Percentiles rank a stretch among this genome's conserved stretches.
Evolutionary conservation across 305 asterid genomes (phyloP).

Genomic region (Rubia tinctorum): DNA sequence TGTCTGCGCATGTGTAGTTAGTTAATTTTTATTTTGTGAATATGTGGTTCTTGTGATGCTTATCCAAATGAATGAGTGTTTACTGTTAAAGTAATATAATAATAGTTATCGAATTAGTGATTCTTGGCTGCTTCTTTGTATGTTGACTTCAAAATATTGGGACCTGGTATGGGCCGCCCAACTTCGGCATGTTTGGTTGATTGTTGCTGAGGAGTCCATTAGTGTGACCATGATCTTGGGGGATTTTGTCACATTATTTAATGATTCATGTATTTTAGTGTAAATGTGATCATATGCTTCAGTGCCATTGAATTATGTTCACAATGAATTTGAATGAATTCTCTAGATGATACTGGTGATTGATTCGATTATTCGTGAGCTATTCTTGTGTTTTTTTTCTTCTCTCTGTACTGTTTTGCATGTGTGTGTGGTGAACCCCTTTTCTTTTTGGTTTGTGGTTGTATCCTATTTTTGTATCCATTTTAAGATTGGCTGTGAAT

Average conservation of each 20-base stretch:
- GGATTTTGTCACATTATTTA: conserved; percentile 11
- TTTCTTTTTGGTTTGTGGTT: neutral
- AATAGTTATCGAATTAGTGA: neutral
- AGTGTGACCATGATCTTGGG: neutral
- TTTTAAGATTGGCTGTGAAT: neutral
- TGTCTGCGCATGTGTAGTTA: neutral
- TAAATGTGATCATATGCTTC: neutral
- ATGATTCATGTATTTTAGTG: conserved; percentile 17
- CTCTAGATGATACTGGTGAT: neutral
- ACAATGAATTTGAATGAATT: neutral
- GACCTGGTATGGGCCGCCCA: conserved; percentile 30
- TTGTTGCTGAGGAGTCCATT: neutral
- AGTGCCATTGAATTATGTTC: neutral
- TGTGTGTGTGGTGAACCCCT: neutral
- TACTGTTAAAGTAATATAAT: neutral
- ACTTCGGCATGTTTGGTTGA: neutral
- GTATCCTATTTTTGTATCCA: neutral
- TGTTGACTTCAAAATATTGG: conserved; percentile 28
- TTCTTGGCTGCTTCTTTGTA: conserved; percentile 6
- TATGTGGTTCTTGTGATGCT: conserved; percentile 10
- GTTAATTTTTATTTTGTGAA: neutral
- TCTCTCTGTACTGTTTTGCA: neutral
- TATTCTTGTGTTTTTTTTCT: neutral
- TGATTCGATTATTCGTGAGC: neutral
- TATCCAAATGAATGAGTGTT: conserved; percentile 27